Base-by-base conservation (phyloP, 108 stramenopile species). In the Fistulifera pelliculosa region DNA sequence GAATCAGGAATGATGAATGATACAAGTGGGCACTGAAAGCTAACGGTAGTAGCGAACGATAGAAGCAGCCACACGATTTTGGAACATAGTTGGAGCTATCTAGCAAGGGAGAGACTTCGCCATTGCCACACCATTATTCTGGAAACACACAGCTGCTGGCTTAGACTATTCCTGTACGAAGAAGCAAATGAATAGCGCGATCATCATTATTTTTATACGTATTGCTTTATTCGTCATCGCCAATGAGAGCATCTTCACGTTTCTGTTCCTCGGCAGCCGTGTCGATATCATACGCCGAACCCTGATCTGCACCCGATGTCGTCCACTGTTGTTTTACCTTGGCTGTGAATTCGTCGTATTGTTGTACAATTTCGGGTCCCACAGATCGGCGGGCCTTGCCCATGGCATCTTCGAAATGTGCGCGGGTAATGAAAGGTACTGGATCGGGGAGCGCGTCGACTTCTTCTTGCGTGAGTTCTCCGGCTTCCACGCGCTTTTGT, bases 381-480 rank as follows among this genome's bases (percentile, higher is more conserved):
- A 96, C 92, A 43, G 90, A 92, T 39, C 85, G 82, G 21, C 96
- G 70, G 19, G 91, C 89, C 66, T 81, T 71, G 43, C 80, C 77
- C 83, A 97, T 94, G 49, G 93, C 87, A 38, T 88, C 83, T 56
- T 97, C 92, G 57, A 97, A 97, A 68, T 97, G 96, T 28, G 77
- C 50, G 48, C 81, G 77, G 27, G 83, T 73, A 64, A 80, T 71
- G 38, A 54, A 62, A 3, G 90, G 89, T 21, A 94, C 85, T 15
- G 83, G 85, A 50, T 91, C 85, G 16, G 80, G 84, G 54, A 79
- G 35, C 38, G 73, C 78, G 64, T 90, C 86, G 1, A 81, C 87
- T 58, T 92, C 88, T 54, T 83, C 85, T 52, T 90, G 83, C 23
- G 82, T 81, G 13, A 92, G 39, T 49, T 90, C 92, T 10, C 94